Evolutionary conservation across 768 basidiomycete genomes (phyloP).

Genomic region (Lactifluus pinguis): DNA sequence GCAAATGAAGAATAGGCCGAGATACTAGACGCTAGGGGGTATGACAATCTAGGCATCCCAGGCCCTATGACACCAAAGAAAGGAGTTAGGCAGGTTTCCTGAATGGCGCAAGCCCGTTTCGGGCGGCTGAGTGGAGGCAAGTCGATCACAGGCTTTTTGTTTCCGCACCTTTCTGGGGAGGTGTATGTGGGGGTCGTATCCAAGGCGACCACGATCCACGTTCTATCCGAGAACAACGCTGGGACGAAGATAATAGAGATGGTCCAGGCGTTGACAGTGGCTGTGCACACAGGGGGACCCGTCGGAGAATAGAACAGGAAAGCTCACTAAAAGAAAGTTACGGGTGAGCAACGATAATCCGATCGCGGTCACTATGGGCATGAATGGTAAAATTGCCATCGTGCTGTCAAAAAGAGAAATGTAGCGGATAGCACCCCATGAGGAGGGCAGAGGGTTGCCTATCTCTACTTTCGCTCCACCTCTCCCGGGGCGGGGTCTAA

Average conservation of each 20-base stretch:
- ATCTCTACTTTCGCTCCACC: neutral
- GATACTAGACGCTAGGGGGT: neutral
- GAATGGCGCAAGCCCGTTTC: neutral
- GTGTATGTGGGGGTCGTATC: slow-evolving; percentile 5
- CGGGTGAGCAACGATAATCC: neutral
- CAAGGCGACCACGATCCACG: slow-evolving; percentile 15
- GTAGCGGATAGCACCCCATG: neutral
- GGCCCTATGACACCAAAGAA: neutral
- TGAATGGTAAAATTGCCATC: neutral
- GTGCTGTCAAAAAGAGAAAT: neutral
- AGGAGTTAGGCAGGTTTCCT: neutral
- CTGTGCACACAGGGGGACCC: neutral
- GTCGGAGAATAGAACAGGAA: neutral
- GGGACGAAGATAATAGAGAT: neutral
- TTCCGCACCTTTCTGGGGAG: neutral
- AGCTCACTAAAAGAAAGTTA: neutral
- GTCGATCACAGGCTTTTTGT: slow-evolving; percentile 16
- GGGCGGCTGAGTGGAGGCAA: neutral
- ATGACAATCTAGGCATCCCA: neutral
- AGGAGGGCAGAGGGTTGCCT: neutral
- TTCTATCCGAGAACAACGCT: neutral
- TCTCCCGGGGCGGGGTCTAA: neutral
- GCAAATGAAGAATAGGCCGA: neutral
- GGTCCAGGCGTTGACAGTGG: slow-evolving; percentile 4
- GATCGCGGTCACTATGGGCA: neutral